Evolutionary conservation across 148 eudicot genomes (phyloP), one percentile per base, ranked within the genome.

Genomic region (Cornus controversa): DNA sequence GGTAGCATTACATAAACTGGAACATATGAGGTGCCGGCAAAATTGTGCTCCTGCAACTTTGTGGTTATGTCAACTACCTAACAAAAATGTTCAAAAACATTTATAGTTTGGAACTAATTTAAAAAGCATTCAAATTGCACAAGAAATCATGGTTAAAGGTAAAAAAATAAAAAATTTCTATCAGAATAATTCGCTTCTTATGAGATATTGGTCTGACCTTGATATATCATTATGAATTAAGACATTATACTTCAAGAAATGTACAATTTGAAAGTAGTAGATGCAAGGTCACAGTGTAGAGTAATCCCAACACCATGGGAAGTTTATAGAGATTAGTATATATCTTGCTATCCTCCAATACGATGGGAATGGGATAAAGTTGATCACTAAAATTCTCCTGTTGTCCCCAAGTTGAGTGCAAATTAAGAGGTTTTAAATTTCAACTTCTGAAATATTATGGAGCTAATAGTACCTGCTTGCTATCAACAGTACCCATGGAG

Each of bases 1-100:
- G 97, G 97, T 67, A 94, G 87, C 97, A 87, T 89, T 73, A 91
- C 93, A 80, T 92, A 94, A 42, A 92, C 92, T 34, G 98, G 98
- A 80, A 94, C 85, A 79, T 89, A 90, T 24, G 94, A 85, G 26
- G 98, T 92, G 79, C 94, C 97, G 75, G 91, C 82, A 82, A 88
- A 92, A 83, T 92, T 97, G 53, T 86, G 90, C 80, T 94, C 94
- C 77, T 86, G 90, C 28, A 87, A 62, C 76, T 85, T 91, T 84
- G 86, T 81, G 24, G 86, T 79, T 67, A 82, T 83, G 75, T 87
- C 91, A 58, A 86, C 83, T 75, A 89, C 91, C 96, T 91, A 74
- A 40, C 63, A 71, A 40, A 69, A 62, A 42, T 13, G 31, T 36
- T 57, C 27, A 58, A 24, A 57, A 36, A 23, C 75, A 18, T 16